Base-by-base conservation (phyloP, 2,329 filamentous ascomycete species). In the Neoascochyta sp. region DNA sequence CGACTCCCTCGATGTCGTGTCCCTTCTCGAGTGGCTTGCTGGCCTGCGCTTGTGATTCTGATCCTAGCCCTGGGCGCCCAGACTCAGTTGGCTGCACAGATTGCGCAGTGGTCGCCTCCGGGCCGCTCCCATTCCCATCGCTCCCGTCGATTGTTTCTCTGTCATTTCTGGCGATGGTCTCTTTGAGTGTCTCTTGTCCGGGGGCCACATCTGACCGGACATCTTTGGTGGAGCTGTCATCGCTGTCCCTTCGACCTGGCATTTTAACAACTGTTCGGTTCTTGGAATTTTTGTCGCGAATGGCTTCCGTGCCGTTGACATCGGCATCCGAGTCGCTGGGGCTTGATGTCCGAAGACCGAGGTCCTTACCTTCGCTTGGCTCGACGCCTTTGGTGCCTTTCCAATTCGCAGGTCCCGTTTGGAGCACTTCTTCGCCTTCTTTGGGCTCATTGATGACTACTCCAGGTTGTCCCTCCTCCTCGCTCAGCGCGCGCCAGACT, bases 371-470 rank as follows among this genome's bases (percentile, higher is more conserved):
- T 9, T 70, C 64, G 5, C 64, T 65, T 1, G 72, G 68, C 22
- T 50, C 54, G 12, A 57, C 50, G 11, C 49, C 42, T 12, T 47
- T 44, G n/a, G 45, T 38, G 16, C 83, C 83, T 36, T 80, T 79
- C 87, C 87, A 94, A 54, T 93, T 78, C 1, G 86, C 78, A 1
- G 86, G 66, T 26, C 67, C 62, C 45, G 76, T 76, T 63, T 95
- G 82, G 2, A 76, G 76, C 4, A 94, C 80, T 0, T 78, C 75
- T 29, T 83, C 78, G 3, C 80, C 78, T 19, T 76, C 69, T 10
- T 69, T 70, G 0, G 86, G 86, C 57, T 88, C 78, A 1, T 66
- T 69, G 29, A 86, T 76, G 20, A 80, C 67, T 20, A 73, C 40
- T 16, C 52, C 52, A 16, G 50, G 47, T 40, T 52, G 29, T 36